Base-by-base conservation (phyloP, 768 basidiomycete genomes). In the Clathrus columnatus region DNA sequence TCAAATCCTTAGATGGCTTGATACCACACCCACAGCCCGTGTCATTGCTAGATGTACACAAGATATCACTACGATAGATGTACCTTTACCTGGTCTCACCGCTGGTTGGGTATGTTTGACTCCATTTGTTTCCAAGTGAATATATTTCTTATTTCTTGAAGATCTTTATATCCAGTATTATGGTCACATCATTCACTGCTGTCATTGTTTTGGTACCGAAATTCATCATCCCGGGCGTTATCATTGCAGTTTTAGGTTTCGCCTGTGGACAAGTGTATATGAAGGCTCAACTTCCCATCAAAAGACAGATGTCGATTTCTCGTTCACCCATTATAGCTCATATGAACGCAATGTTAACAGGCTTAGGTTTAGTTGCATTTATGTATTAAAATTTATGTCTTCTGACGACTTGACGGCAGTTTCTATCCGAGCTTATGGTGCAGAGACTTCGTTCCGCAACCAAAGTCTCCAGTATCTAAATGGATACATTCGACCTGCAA, bases 361-460 rank as follows among this genome's bases (percentile, higher is more conserved):
- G 72, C 23, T 41, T 65, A 21, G 11, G 58, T 59, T n/a, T n/a
- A n/a, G 24, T 54, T 54, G 41, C 4, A 7, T 24, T 41, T 36
- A 36, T 36, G 36, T 36, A 11, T n/a, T n/a, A 36, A 4, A 4
- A 36, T 11, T 36, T 4, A 36, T n/a, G 10, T 36, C 14, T 11
- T 36, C 36, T 4, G n/a, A 36, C 7, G 11, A 14, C n/a, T 4
- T n/a, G 4, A 4, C 7, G 36, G 36, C 10, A 69, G 72, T 69
- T 1, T 67, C 83, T 7, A 81, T 88, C 54, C 74, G 84, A 21
- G 85, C 85, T 0, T 88, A 82, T 63, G 79, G 79, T 4, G 81
- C 79, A 5, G 74, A 84, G 67, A 65, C 70, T 24, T 55, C 66
- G 2, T 83, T 75, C 69, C 75, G 64, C 59, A 53, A 57, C 36